phyloP scores from a whole-genome alignment of 192 early-diverging fungal genomes.

The Coemansia reversa region DNA sequence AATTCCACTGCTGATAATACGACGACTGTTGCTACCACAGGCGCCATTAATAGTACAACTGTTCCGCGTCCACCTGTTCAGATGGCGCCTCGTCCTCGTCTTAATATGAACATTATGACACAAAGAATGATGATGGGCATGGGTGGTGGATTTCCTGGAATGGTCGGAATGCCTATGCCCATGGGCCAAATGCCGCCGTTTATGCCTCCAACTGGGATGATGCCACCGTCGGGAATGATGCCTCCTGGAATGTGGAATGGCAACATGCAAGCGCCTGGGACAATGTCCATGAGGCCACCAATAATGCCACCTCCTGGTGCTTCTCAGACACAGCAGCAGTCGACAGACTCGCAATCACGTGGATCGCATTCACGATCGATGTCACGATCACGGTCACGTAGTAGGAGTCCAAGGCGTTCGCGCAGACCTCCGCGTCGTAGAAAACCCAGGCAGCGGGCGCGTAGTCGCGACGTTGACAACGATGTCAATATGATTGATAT shows the following conservation, averaged over 20 bases:
- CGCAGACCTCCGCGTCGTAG: constrained; percentile 5
- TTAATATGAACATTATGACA: neutral
- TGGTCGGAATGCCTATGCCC: constrained; percentile 28
- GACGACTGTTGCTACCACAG: too few relatives aligned
- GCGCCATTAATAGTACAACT: neutral
- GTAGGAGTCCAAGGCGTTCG: constrained; percentile 14
- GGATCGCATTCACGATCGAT: constrained; percentile 4
- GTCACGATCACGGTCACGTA: constrained; percentile 4
- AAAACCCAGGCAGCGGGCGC: neutral
- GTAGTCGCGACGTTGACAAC: constrained; percentile 4
- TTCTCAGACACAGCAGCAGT: neutral
- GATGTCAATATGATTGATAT: constrained; percentile 4
- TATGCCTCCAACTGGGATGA: constrained; percentile 36
- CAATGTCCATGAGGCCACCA: constrained; percentile 14
- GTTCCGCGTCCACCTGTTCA: constrained; percentile 28
- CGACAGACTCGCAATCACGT: neutral
- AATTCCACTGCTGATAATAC: too few relatives aligned
- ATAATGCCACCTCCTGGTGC: neutral
- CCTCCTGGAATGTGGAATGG: constrained; percentile 15
- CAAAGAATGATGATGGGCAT: constrained; percentile 25
- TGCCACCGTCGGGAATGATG: constrained; percentile 22
- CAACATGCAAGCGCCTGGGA: constrained; percentile 9
- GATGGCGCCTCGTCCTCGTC: constrained; percentile 35
- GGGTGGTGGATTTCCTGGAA: constrained; percentile 22
- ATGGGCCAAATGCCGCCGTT: constrained; percentile 40